These are phyloP conservation scores for Phoma sp. DNA, from an alignment of 2,329 filamentous ascomycete genomes.

Conservation along the genomic window DNA sequence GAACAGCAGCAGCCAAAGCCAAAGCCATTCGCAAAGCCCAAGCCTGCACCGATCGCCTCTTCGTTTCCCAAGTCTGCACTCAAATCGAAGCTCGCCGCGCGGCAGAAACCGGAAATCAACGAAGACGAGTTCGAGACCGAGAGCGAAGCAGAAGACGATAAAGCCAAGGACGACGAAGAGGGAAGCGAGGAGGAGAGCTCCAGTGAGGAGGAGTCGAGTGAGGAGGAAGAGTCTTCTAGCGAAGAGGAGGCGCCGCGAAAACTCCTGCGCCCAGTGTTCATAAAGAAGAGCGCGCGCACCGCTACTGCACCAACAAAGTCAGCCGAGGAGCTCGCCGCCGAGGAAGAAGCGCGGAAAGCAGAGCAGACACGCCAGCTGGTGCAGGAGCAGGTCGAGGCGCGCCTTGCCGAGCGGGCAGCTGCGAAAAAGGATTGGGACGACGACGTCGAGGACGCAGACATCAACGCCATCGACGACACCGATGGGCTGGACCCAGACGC, in stretches of 20 bases:
- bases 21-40: slow-evolving; percentile 41
- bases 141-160: slow-evolving; percentile 40
- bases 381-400: slow-evolving; percentile 85
- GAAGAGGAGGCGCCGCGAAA: slow-evolving; percentile 64
- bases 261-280: slow-evolving; percentile 69
- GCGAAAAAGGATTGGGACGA: slow-evolving; percentile 87
- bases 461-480: slow-evolving; percentile 83
- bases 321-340: slow-evolving; percentile 52
- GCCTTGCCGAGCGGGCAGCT: slow-evolving; percentile 74
- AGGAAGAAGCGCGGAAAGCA: slow-evolving; percentile 65
- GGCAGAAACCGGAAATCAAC: slow-evolving; percentile 41
- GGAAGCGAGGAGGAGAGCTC: slow-evolving; percentile 23
- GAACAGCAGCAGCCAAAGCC: slow-evolving; percentile 55
- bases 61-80: slow-evolving; percentile 55
- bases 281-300: slow-evolving; percentile 66
- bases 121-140: slow-evolving; percentile 68
- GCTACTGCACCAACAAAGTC: slow-evolving; percentile 36
- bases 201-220: slow-evolving; percentile 43
- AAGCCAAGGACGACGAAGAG: slow-evolving; percentile 15
- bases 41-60: slow-evolving; percentile 50
- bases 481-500: slow-evolving; percentile 86
- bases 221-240: slow-evolving; percentile 64
- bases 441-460: slow-evolving; percentile 67
- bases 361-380: slow-evolving; percentile 79
- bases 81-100: slow-evolving; percentile 51